Conservation (phyloP, 768 basidiomycete genomes). For the Agrocybe pediades region DNA sequence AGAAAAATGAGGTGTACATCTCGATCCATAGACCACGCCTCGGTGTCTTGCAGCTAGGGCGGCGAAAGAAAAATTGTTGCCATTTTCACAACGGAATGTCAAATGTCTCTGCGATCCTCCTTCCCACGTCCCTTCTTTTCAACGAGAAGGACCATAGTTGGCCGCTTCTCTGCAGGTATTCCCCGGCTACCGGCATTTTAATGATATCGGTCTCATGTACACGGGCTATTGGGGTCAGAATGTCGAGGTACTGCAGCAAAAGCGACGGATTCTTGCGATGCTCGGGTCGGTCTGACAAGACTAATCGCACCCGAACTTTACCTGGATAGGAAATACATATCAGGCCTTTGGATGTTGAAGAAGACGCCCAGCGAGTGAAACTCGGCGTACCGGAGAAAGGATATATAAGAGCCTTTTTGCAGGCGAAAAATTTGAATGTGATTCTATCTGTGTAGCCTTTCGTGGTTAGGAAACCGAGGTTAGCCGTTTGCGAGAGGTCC, state of each 20-base stretch:
- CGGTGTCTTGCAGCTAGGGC: no score
- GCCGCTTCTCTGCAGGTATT: no score
- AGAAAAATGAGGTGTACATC: no score
- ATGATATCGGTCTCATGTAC: not conserved
- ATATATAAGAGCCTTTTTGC: not conserved
- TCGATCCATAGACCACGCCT: no score
- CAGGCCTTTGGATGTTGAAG: no score
- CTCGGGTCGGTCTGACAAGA: not conserved
- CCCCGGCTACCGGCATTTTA: not conserved
- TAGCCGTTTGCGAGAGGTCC: not conserved
- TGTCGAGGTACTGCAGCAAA: not conserved
- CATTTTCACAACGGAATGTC: no score
- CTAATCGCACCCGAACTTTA: not conserved
- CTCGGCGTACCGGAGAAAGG: not conserved
- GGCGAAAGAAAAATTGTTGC: no score
- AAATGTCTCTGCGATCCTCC: no score
- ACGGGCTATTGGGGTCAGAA: not conserved
- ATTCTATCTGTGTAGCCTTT: not conserved
- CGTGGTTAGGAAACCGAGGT: not conserved
- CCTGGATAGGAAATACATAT: no score
- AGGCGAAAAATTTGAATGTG: not conserved
- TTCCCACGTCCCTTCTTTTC: no score
- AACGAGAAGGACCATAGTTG: no score
- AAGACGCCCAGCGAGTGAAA: no score
- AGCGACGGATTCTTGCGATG: not conserved